phyloP scores from a whole-genome alignment of 1,284 basidiomycete species.

The Melanopsichium pennsylvanicum region DNA sequence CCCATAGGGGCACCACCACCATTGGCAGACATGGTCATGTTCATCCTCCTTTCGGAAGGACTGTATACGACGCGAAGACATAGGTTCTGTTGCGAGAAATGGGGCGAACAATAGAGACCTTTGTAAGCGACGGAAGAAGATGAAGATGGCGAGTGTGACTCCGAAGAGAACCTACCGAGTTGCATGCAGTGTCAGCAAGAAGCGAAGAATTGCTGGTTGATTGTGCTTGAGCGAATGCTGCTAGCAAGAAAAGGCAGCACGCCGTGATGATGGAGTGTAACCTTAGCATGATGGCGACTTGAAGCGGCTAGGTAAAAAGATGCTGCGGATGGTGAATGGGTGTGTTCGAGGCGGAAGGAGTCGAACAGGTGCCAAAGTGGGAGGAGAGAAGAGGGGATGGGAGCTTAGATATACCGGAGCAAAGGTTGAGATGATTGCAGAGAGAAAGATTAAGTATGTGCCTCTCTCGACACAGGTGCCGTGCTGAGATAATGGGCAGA shows the following conservation, averaged over 20 bases:
- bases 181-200: slow-evolving; percentile 30
- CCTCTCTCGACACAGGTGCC: no score
- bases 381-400: not conserved
- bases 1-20: slow-evolving; percentile 39
- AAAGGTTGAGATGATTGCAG: not conserved
- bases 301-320: not conserved
- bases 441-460: no score
- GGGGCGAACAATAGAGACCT: no score
- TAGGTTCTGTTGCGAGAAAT: slow-evolving; percentile 11
- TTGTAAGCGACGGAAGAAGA: no score
- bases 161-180: slow-evolving; percentile 18
- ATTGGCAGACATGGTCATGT: slow-evolving; percentile 50
- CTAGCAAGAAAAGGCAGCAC: slow-evolving; percentile 14
- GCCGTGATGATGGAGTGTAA: slow-evolving; percentile 10
- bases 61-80: slow-evolving; percentile 48
- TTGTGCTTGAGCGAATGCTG: slow-evolving; percentile 8
- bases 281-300: slow-evolving; percentile 14
- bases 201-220: slow-evolving; percentile 4
- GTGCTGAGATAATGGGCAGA: no score
- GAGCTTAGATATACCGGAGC: not conserved
- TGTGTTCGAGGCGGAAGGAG: not conserved
- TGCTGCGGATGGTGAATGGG: not conserved
- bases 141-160: not conserved
- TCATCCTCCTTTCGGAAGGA: slow-evolving; percentile 26
- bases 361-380: not conserved